Evolutionary conservation across 108 stramenopile species (phyloP).

Genomic region (Cyclotella cryptica): DNA sequence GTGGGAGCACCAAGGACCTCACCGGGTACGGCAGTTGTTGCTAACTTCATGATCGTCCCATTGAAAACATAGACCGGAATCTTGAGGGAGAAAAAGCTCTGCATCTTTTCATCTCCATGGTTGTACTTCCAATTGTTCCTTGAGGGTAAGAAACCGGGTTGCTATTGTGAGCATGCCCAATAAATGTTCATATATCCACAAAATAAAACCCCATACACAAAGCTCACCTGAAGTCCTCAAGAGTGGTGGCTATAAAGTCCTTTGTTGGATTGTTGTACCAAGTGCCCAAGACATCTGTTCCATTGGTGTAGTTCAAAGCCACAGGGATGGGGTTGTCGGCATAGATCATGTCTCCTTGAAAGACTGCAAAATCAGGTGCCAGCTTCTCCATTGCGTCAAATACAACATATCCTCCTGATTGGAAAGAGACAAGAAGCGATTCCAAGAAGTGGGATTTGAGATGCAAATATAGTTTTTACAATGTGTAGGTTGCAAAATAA

Average conservation of each 20-base stretch:
- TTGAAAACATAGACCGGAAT: conserved; percentile 42
- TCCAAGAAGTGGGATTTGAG: no score
- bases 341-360: conserved; percentile 60
- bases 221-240: conserved; percentile 52
- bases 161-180: background rate
- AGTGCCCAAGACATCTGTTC: conserved; percentile 25
- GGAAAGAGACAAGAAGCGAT: no score
- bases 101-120: conserved; percentile 50
- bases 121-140: conserved; percentile 58
- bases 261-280: conserved; percentile 49
- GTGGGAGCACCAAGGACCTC: conserved; percentile 17
- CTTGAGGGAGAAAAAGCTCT: conserved; percentile 46
- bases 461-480: background rate
- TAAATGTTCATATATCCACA: background rate
- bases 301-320: conserved; percentile 26
- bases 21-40: conserved; percentile 50
- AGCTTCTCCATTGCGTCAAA: conserved; percentile 54
- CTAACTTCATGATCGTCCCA: conserved; percentile 61
- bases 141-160: background rate
- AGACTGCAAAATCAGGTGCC: conserved; percentile 53
- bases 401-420: conserved; percentile 49
- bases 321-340: conserved; percentile 45
- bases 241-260: conserved; percentile 51
- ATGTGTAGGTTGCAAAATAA: no score
- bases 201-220: background rate